These are phyloP conservation scores for Abortiporus biennis DNA, from an alignment of 1,284 basidiomycete species.

Conservation along the genomic window DNA sequence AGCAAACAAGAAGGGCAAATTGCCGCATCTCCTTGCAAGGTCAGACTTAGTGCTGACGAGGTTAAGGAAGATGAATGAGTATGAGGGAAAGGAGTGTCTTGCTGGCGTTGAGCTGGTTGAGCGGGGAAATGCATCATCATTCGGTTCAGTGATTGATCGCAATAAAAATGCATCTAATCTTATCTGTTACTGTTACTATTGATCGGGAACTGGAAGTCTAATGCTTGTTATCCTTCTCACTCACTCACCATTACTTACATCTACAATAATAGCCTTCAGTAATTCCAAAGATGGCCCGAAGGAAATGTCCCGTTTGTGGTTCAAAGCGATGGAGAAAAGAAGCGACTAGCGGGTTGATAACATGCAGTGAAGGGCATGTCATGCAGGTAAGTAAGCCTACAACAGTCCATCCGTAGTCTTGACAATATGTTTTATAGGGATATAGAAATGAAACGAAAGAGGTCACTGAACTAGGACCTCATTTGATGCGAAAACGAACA, in stretches of 20 bases:
- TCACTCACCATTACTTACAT: no score
- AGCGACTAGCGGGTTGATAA: conserved; percentile 60
- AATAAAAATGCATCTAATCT: no score
- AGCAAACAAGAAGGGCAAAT: conserved; percentile 28
- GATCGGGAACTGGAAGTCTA: no score
- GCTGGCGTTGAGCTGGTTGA: no score
- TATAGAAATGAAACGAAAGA: conserved; percentile 71
- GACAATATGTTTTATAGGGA: conserved; percentile 36
- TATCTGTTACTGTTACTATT: no score
- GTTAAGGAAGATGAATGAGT: no score
- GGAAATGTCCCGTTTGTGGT: conserved; percentile 62
- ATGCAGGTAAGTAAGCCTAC: conserved; percentile 47
- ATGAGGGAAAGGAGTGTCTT: no score
- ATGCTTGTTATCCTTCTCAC: no score
- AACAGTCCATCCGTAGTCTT: not conserved
- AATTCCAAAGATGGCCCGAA: conserved; percentile 49
- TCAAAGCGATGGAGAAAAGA: conserved; percentile 79
- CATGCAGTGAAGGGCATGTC: conserved; percentile 75
- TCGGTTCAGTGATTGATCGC: no score
- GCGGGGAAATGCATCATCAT: no score
- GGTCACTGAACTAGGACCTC: conserved; percentile 48
- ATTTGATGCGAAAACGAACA: conserved; percentile 54
- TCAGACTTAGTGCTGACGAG: no score
- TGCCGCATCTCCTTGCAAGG: no score
- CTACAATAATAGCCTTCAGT: not conserved